Conservation (phyloP, 208 protist genomes). For the Novymonas esmeraldas region DNA sequence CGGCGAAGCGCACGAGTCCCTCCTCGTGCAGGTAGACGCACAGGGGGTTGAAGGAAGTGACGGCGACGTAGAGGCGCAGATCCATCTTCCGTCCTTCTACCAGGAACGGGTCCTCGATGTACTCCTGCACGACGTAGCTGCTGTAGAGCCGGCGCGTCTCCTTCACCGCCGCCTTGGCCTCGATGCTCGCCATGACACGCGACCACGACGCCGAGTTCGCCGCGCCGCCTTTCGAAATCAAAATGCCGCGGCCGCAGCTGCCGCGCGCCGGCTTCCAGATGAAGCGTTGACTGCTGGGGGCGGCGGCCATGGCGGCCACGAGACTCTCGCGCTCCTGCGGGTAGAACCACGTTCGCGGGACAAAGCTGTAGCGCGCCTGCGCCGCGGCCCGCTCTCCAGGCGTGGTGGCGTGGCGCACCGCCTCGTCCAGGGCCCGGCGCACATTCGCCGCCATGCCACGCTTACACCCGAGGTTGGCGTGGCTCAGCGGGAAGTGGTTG, state of each 20-base stretch:
- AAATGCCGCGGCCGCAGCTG: slow-evolving; percentile 91
- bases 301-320: slow-evolving; percentile 37
- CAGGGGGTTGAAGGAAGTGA: slow-evolving; percentile 92
- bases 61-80: slow-evolving; percentile 94
- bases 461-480: slow-evolving; percentile 86
- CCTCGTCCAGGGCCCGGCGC: slow-evolving; percentile 14
- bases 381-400: slow-evolving; percentile 6
- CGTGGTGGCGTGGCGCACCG: slow-evolving; percentile 4
- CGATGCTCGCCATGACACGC: slow-evolving; percentile 56
- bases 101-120: slow-evolving; percentile 93
- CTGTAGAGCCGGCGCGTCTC: slow-evolving; percentile 31
- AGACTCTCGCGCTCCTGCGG: slow-evolving; percentile 70
- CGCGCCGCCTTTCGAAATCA: slow-evolving; percentile 57
- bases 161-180: slow-evolving; percentile 33
- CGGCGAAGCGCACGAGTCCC: slow-evolving; percentile 94
- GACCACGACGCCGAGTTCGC: slow-evolving; percentile 51
- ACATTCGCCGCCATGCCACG: slow-evolving; percentile 74
- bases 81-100: slow-evolving; percentile 96
- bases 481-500: slow-evolving; percentile 90
- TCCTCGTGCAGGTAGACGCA: slow-evolving; percentile 92
- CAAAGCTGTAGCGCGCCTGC: slow-evolving; percentile 50
- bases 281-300: slow-evolving; percentile 43
- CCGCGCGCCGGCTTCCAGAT: slow-evolving; percentile 93
- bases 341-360: slow-evolving; percentile 85
- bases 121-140: slow-evolving; percentile 93